Conservation (phyloP, 108 stramenopile genomes). For the Cylindrotheca closterium region DNA sequence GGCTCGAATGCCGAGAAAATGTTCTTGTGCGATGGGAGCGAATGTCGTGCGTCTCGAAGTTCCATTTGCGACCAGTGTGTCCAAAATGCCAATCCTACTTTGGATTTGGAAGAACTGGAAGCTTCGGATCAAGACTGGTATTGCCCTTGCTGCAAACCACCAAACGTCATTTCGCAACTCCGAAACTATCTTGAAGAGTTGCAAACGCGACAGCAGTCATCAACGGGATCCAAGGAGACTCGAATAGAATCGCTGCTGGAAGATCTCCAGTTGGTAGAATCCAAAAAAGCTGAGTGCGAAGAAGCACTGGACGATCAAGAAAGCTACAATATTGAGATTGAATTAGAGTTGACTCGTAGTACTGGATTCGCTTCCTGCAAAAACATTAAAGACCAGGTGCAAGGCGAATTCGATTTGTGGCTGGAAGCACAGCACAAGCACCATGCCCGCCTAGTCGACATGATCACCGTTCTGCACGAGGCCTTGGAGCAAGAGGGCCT, state of each 20-base stretch:
- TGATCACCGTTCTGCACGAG: conserved; percentile 5
- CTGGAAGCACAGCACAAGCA: conserved; percentile 5
- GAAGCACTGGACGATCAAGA: background rate
- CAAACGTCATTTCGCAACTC: background rate
- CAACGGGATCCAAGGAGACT: background rate
- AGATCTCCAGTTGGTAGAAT: conserved; percentile 1
- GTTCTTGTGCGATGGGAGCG: background rate
- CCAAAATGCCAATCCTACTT: background rate
- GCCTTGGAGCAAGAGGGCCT: background rate
- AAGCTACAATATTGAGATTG: background rate
- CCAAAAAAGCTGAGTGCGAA: conserved; percentile 8
- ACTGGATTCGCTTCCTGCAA: too few species aligned
- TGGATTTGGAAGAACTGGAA: background rate
- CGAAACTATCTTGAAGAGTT: background rate
- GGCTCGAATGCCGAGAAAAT: background rate
- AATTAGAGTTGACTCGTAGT: background rate
- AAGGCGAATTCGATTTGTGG: background rate
- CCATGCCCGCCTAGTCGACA: conserved; percentile 6
- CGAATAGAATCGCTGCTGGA: background rate
- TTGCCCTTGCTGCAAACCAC: background rate
- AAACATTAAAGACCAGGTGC: background rate
- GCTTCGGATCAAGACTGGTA: background rate
- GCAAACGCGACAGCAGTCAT: background rate
- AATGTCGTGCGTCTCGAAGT: background rate
- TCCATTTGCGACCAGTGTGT: background rate